Base-by-base conservation (phyloP, 2,329 filamentous ascomycete species). In the Pseudonectria buxi region DNA sequence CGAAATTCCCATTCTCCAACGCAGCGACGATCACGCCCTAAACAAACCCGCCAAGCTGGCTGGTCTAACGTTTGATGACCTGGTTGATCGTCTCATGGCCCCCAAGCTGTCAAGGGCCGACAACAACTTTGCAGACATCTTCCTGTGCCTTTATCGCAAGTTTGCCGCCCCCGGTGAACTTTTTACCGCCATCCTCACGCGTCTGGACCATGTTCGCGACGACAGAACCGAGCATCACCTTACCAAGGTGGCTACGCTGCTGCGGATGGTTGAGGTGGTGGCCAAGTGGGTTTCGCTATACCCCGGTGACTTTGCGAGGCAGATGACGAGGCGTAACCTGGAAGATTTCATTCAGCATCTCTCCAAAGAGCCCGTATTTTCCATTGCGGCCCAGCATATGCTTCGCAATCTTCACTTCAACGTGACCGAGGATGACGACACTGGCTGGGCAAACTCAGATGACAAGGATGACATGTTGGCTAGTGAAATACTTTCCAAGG, bases 61-160 rank as follows among this genome's bases (percentile, higher is more conserved):
- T 2, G 78, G 78, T 3, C 60, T 78, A 13, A 65, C 67, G 3
- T 78, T 82, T 47, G 79, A 84, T 41, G 83, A 88, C 36, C 67
- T 92, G 4, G 86, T 96, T 14, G 87, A 95, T 59, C 82, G 88
- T n/a, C 72, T 98, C 27, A 71, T 96, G 15, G 75, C 81, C 1
- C 76, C 86, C 43, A 85, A 86, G 25, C 81, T 90, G 65, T 88
- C 86, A 18, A 88, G 86, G 54, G 74, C 81, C n/a, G 92, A 96
- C 55, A 74, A 76, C 39, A 95, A 95, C 59, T 98, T 95, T 55
- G 76, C 78, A 2, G 79, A 88, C 29, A 81, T 94, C 13, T 96
- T 96, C 53, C 70, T 96, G 22, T 95, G 90, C 45, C 69, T 96
- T 11, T 96, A 96, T 62, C 83, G 92, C 43, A 94, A 92, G 58